phyloP scores from a whole-genome alignment of 2,329 filamentous ascomycete species.

The Cryphonectria naterciae region DNA sequence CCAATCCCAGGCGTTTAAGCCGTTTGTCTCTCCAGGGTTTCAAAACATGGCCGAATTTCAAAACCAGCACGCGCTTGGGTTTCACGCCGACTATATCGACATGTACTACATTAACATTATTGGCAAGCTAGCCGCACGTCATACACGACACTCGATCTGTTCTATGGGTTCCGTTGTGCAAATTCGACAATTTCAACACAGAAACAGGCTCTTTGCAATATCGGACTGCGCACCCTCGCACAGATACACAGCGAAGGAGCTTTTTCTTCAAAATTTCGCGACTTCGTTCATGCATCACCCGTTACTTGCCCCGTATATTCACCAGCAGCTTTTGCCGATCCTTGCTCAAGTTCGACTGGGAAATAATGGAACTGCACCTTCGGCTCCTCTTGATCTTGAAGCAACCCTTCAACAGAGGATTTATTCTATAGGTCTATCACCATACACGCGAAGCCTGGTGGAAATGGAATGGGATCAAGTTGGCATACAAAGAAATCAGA shows the following conservation, averaged over 20 bases:
- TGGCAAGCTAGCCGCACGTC: background rate
- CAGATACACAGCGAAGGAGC: background rate
- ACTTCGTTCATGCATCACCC: slow-evolving; percentile 17
- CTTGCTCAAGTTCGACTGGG: background rate
- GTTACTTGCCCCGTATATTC: slow-evolving; percentile 3
- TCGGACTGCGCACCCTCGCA: slow-evolving; percentile 7
- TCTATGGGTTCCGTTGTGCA: background rate
- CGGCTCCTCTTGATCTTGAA: background rate
- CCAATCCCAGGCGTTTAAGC: background rate
- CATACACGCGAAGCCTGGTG: slow-evolving; percentile 14
- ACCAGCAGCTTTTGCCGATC: background rate
- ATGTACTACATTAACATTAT: background rate
- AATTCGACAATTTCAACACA: slow-evolving; percentile 15
- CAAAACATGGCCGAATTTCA: background rate
- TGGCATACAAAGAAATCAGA: background rate
- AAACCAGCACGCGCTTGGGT: background rate
- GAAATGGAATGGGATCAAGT: background rate
- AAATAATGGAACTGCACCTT: background rate
- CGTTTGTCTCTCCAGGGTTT: background rate
- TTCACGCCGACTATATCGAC: background rate
- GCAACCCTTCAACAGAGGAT: background rate
- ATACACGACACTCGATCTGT: background rate
- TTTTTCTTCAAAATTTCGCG: slow-evolving; percentile 17
- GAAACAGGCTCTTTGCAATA: slow-evolving; percentile 20
- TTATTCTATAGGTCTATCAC: background rate